These are phyloP conservation scores for Somion occarium DNA, from an alignment of 1,284 basidiomycete species.

Conservation along the genomic window DNA sequence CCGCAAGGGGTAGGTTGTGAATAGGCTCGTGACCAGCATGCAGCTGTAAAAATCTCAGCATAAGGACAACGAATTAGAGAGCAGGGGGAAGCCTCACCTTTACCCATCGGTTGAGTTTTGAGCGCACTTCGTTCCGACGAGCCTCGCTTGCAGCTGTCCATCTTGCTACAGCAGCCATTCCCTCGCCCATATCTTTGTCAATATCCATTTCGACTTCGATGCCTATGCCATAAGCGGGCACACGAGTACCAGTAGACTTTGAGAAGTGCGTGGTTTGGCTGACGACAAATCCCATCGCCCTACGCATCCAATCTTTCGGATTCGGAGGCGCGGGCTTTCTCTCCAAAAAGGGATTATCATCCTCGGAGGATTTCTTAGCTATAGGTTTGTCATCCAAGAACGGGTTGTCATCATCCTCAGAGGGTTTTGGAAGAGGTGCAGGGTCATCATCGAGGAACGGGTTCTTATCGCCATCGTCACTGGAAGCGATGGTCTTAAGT, in stretches of 20 bases:
- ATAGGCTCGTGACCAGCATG: conserved; percentile 37
- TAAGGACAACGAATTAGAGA: no score
- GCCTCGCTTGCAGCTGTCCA: conserved; percentile 69
- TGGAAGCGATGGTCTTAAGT: conserved; percentile 14
- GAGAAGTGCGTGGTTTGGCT: conserved; percentile 66
- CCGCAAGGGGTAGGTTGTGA: conserved; percentile 61
- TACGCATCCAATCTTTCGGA: conserved; percentile 67
- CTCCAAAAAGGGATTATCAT: conserved; percentile 72
- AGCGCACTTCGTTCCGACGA: conserved; percentile 51
- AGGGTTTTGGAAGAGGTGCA: conserved; percentile 14
- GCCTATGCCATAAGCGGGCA: conserved; percentile 76
- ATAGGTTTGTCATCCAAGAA: conserved; percentile 47
- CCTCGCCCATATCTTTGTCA: conserved; percentile 69
- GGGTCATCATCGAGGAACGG: conserved; percentile 54
- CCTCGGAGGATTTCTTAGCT: conserved; percentile 30
- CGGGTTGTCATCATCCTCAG: conserved; percentile 68
- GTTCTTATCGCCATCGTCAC: conserved; percentile 54
- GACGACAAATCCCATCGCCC: conserved; percentile 71
- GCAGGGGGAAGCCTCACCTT: no score
- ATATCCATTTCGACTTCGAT: conserved; percentile 82
- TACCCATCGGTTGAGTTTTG: conserved; percentile 60
- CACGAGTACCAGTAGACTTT: conserved; percentile 56
- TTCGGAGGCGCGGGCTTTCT: conserved; percentile 26
- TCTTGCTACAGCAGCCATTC: conserved; percentile 80
- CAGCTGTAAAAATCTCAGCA: no score